These are phyloP conservation scores for Pythium folliculosum DNA, from an alignment of 352 stramenopile genomes.

Conservation along the genomic window DNA sequence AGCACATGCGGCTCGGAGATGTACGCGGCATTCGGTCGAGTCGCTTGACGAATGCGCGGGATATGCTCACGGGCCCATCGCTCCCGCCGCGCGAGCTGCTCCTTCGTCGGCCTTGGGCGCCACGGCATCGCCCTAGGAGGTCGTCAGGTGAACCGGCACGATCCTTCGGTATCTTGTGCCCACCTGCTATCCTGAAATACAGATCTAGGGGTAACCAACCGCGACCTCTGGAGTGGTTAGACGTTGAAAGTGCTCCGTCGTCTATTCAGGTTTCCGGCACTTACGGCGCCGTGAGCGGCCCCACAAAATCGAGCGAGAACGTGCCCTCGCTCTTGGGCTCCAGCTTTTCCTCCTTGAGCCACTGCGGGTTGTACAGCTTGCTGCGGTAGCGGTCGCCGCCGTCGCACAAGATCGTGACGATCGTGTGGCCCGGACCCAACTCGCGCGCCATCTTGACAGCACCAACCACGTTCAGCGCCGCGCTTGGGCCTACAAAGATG, in stretches of 20 bases:
- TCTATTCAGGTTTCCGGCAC: not conserved
- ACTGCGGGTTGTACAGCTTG: constrained; percentile 82
- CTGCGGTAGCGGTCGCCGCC: constrained; percentile 77
- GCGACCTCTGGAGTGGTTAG: not conserved
- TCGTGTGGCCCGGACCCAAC: constrained; percentile 61
- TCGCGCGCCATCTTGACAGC: constrained; percentile 80
- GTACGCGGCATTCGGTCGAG: constrained; percentile 44
- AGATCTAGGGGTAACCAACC: not conserved
- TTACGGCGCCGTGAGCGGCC: constrained; percentile 16
- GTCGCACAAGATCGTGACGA: constrained; percentile 86
- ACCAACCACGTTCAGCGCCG: constrained; percentile 74
- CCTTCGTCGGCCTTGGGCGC: constrained; percentile 17
- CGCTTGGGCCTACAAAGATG: constrained; percentile 91
- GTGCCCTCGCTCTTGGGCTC: constrained; percentile 20
- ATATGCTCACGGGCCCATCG: constrained; percentile 24
- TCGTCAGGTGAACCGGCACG: not conserved
- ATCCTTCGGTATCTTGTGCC: not conserved
- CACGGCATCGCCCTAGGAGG: constrained; percentile 1
- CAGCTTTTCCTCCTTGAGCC: constrained; percentile 63
- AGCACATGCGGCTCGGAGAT: constrained; percentile 35
- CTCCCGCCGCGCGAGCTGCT: constrained; percentile 16
- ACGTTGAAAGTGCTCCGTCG: not conserved
- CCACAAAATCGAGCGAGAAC: constrained; percentile 33
- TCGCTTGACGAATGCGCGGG: constrained; percentile 18
- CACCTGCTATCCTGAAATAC: not conserved